Evolutionary conservation across 2,329 filamentous ascomycete genomes (phyloP), one percentile per base, ranked within the genome.

Genomic region (Neofusicoccum parvum): DNA sequence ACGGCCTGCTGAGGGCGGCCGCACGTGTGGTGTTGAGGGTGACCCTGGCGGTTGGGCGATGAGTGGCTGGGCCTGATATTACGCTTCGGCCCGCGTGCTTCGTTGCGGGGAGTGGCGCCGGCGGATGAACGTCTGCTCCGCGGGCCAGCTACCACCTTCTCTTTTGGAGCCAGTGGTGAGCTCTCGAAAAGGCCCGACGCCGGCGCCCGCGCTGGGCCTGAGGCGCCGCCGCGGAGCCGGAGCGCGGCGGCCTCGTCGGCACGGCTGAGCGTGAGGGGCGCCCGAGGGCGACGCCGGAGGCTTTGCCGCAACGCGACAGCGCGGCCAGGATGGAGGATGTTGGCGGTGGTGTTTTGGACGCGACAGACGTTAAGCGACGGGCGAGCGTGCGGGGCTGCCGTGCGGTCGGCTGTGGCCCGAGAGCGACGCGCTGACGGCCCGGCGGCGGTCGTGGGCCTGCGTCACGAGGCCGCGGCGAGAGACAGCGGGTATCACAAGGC

Each of bases 61-160:
- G 50, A 64, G 41, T 64, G 62, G 62, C 41, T 45, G 43, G 27
- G 20, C 3, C 5, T 14, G 10, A 60, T 53, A 64, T 64, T 46
- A 46, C 62, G 62, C 49, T 56, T 64, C 62, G 62, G 49, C 23
- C 50, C 62, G 62, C 62, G 50, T 64, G 62, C 20, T 39, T 48
- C 15, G 34, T 39, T 64, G 62, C 62, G 41, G 62, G 62, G 50
- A 48, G 43, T 17, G 39, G 12, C 23, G 23, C 32, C 37, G 48
- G 37, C 23, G 48, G 34, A 43, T n/a, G 41, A 46, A 27, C 27
- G 27, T 20, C 17, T n/a, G 37, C 11, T 34, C 53, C 53, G 53
- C 2, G 0, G 11, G 15, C 37, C 32, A 32, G 39, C 41, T 64
- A 56, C 49, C 62, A 64, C 62, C 62, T 64, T 64, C 62, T 56